Percentiles rank a stretch among this genome's conserved stretches.
Conservation (phyloP, 306 rosid genomes). For the Clitoria ternatea region DNA sequence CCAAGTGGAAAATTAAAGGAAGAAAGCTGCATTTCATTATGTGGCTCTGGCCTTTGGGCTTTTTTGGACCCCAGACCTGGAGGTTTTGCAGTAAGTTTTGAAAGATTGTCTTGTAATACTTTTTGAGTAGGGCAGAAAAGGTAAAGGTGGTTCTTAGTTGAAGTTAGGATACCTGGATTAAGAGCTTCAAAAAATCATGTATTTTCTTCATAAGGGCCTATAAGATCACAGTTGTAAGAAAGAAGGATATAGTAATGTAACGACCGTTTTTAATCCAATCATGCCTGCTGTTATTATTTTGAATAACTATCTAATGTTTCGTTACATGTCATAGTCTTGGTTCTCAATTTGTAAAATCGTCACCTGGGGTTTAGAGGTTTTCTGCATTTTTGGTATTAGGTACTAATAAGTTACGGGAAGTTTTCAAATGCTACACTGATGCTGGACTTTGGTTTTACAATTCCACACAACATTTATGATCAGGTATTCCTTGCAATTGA, state of each 20-base stretch:
- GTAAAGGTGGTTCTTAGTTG: not conserved
- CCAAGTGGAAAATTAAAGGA: too few relatives aligned
- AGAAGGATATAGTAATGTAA: not conserved
- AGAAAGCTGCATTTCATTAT: not conserved
- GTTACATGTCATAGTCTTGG: not conserved
- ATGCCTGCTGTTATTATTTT: not conserved
- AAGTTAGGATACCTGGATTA: not conserved
- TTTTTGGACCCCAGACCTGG: not conserved
- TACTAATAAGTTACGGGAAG: constrained; percentile 76
- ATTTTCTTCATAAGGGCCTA: not conserved
- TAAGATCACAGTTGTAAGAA: not conserved
- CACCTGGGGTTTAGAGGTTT: not conserved
- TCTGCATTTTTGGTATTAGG: constrained; percentile 37
- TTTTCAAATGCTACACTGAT: constrained; percentile 73
- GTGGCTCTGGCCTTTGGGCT: not conserved
- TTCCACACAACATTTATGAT: constrained; percentile 64
- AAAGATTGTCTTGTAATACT: not conserved
- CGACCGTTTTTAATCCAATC: not conserved
- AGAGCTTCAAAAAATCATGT: not conserved
- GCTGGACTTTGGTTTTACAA: constrained; percentile 83
- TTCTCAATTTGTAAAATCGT: not conserved
- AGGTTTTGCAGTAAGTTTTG: not conserved
- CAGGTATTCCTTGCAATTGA: constrained; percentile 49
- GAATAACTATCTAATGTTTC: not conserved
- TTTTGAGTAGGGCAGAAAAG: not conserved